Base-by-base conservation (phyloP, 2,329 filamentous ascomycete species). In the Penicillium capsulatum region DNA sequence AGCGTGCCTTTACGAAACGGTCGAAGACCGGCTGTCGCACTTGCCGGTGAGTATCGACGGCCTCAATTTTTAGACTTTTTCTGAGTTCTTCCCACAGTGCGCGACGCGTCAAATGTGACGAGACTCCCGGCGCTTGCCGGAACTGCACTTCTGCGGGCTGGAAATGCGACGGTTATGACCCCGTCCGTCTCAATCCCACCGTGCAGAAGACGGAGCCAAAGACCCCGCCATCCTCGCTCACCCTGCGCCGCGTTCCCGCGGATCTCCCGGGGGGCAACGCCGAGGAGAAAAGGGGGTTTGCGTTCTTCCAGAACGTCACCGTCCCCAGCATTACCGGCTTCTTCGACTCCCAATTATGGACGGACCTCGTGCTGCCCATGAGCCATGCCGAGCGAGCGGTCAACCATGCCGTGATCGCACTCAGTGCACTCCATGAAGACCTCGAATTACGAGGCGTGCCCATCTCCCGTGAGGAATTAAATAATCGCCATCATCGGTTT, bases 91-190 rank as follows among this genome's bases (percentile, higher is more conserved):
- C 17, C 9, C 14, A 15, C 24, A 50, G 49, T 17, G 16, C 34
- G 7, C 40, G 47, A 15, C 48, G 42, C 30, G 20, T 51, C 6
- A 49, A 47, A 34, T 52, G 47, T 27, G 47, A 48, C 7, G 47
- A 52, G 28, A 45, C 47, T 2, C 44, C 44, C 14, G 36, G 32
- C 5, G 32, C 32, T 2, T 52, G 47, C 30, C 39, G 42, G 9
- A 44, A 44, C 15, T 50, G 44, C 24, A 24, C 13, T 11, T 31
- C 20, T 8, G 36, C 38, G 15, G 43, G 44, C 17, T 51, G 48
- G 48, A 49, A 43, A 33, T 51, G 48, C 14, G 42, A 44, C n/a
- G 47, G 47, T 7, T 51, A 49, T 14, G 44, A 50, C 19, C 31
- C 30, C n/a, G 45, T 28, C 7, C 48, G 43, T 2, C 35, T 48